Evolutionary conservation across 495 filamentous ascomycete genomes (phyloP).

Genomic region (Tuber indicum): DNA sequence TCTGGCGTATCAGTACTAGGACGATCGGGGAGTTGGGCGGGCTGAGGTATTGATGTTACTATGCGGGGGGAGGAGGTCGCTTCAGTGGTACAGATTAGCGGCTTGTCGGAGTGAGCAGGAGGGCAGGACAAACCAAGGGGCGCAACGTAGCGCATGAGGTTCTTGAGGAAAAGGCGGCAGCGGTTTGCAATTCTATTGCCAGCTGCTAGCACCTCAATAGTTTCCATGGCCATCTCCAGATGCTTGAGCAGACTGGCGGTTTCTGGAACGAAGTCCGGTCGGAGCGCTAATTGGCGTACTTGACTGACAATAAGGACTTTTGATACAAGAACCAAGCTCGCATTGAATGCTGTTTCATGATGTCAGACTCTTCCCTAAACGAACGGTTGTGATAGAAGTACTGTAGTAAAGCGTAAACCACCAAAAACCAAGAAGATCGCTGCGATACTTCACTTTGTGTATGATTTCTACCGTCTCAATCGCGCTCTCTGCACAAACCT

Average conservation of each 20-base stretch:
- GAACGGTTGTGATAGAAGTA: slow-evolving; percentile 9
- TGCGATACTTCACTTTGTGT: slow-evolving; percentile 41
- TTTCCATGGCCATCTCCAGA: slow-evolving; percentile 43
- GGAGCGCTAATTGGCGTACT: slow-evolving; percentile 36
- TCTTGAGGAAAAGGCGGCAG: slow-evolving; percentile 44
- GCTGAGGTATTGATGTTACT: slow-evolving; percentile 17
- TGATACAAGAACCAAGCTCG: slow-evolving; percentile 44
- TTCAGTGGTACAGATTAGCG: background rate
- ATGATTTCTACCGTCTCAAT: slow-evolving; percentile 45
- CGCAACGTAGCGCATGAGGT: slow-evolving; percentile 40
- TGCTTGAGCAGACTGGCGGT: slow-evolving; percentile 34
- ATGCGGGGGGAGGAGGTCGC: slow-evolving; percentile 21
- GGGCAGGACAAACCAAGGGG: slow-evolving; percentile 30
- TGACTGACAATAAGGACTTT: slow-evolving; percentile 40
- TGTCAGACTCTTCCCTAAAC: background rate
- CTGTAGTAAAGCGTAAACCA: slow-evolving; percentile 48
- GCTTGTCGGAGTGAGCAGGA: background rate
- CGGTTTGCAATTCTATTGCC: slow-evolving; percentile 47
- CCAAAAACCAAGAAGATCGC: slow-evolving; percentile 45
- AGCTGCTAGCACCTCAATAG: slow-evolving; percentile 43
- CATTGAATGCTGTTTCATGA: slow-evolving; percentile 43
- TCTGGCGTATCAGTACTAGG: background rate
- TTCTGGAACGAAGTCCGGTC: slow-evolving; percentile 30
- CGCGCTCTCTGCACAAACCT: slow-evolving; percentile 44
- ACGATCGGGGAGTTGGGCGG: background rate